Percentiles rank a stretch among this genome's conserved stretches.
These are phyloP conservation scores for Nakaseomyces uthaithaninus DNA, from an alignment of 1,139 yeast species.

Conservation along the genomic window DNA sequence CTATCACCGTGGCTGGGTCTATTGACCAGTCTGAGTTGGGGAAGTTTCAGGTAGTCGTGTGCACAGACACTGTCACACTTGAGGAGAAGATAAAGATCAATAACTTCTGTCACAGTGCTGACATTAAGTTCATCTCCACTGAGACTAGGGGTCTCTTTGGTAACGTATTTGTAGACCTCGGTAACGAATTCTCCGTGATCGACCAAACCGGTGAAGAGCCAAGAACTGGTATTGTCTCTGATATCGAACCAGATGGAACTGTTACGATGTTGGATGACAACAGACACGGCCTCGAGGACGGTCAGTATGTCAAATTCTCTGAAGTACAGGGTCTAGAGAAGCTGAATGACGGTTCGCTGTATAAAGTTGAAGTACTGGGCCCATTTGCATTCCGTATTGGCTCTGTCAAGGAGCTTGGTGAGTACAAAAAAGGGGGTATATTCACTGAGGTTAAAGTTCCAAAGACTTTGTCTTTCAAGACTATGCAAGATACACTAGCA, in stretches of 20 bases:
- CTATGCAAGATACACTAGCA: conserved; percentile 54
- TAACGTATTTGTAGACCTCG: conserved; percentile 82
- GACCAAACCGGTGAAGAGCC: conserved; percentile 95
- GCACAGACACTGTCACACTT: conserved; percentile 61
- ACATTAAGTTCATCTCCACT: conserved; percentile 72
- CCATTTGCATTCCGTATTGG: conserved; percentile 84
- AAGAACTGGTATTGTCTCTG: conserved; percentile 73
- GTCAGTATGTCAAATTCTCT: conserved; percentile 79
- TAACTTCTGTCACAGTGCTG: conserved; percentile 60
- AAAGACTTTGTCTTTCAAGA: conserved; percentile 48
- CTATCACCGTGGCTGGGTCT: conserved; percentile 59
- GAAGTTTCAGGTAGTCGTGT: conserved; percentile 71
- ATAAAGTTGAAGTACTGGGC: conserved; percentile 77
- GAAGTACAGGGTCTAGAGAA: conserved; percentile 66
- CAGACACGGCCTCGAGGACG: conserved; percentile 91
- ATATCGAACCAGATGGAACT: conserved; percentile 80
- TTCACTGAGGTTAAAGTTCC: conserved; percentile 93
- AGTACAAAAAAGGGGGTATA: conserved; percentile 74
- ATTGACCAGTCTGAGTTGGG: conserved; percentile 45
- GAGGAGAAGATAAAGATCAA: conserved; percentile 73
- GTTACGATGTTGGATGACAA: conserved; percentile 88
- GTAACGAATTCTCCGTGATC: conserved; percentile 65
- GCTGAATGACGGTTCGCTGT: conserved; percentile 64
- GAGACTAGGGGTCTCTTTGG: conserved; percentile 87
- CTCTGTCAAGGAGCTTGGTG: conserved; percentile 45